phyloP scores from a whole-genome alignment of 331 rosid species.

The Ulmus americana region DNA sequence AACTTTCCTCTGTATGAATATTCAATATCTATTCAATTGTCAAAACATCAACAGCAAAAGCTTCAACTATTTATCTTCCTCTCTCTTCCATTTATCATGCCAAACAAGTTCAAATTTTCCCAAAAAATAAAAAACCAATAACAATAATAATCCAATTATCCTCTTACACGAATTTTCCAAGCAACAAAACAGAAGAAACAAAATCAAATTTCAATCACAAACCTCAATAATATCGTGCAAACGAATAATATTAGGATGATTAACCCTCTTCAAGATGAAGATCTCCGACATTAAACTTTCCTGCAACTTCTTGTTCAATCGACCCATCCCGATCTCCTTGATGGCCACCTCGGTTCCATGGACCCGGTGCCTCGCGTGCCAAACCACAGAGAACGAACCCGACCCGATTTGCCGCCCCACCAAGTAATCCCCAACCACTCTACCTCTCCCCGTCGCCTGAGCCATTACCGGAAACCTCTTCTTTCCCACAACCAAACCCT shows the following conservation, averaged over 20 bases:
- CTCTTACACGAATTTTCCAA: constrained; percentile 12
- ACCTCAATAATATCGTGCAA: constrained; percentile 88
- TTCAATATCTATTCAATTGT: background rate
- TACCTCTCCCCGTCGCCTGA: constrained; percentile 46
- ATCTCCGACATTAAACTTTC: constrained; percentile 93
- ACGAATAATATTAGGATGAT: constrained; percentile 79
- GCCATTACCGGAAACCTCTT: constrained; percentile 41
- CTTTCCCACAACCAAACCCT: constrained; percentile 29
- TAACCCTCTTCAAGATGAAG: constrained; percentile 64
- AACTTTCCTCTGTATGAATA: background rate
- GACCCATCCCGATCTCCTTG: constrained; percentile 72
- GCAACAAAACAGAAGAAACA: background rate
- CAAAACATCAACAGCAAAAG: background rate
- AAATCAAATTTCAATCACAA: background rate
- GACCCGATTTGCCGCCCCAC: constrained; percentile 79
- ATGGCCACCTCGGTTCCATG: constrained; percentile 96
- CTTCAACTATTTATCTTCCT: background rate
- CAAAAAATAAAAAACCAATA: background rate
- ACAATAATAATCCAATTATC: background rate
- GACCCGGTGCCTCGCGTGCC: constrained; percentile 83
- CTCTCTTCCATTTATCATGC: background rate
- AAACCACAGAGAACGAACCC: constrained; percentile 95
- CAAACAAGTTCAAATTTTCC: background rate
- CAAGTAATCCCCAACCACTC: constrained; percentile 70
- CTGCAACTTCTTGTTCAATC: constrained; percentile 80